Percentiles rank a stretch among this genome's conserved stretches.
These are phyloP conservation scores for Penicillium sumatraense DNA, from an alignment of 2,329 filamentous ascomycete species.

Conservation along the genomic window DNA sequence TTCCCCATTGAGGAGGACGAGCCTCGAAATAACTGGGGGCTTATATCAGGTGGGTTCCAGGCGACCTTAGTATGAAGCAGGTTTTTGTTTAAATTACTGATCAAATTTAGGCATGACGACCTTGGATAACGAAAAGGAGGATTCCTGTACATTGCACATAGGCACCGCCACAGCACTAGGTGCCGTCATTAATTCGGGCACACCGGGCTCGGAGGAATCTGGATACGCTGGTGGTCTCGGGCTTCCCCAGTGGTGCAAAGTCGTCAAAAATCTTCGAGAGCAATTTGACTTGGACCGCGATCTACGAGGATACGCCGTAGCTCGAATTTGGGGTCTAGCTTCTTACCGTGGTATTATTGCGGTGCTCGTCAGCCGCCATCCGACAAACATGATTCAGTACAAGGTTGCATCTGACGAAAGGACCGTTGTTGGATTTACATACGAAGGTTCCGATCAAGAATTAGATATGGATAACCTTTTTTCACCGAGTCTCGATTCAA, in stretches of 20 bases:
- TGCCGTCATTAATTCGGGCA: conserved; percentile 5
- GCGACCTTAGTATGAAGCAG: background rate
- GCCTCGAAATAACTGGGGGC: conserved; percentile 32
- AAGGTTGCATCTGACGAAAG: conserved; percentile 52
- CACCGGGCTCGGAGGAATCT: conserved; percentile 15
- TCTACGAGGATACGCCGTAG: conserved; percentile 54
- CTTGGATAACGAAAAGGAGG: conserved; percentile 13
- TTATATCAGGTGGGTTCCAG: conserved; percentile 37
- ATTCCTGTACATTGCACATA: conserved; percentile 32
- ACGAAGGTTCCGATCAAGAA: conserved; percentile 19
- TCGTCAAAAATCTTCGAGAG: conserved; percentile 39
- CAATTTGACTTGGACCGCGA: conserved; percentile 56
- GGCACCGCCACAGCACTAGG: conserved; percentile 35
- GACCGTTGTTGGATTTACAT: conserved; percentile 44
- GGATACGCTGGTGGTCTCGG: conserved; percentile 4
- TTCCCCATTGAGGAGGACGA: conserved; percentile 10
- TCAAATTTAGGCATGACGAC: conserved; percentile 30
- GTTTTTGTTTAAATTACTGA: conserved; percentile 21
- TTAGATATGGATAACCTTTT: conserved; percentile 16
- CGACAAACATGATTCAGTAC: conserved; percentile 63
- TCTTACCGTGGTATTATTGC: conserved; percentile 55
- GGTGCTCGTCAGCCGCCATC: conserved; percentile 57
- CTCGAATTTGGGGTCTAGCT: conserved; percentile 60
- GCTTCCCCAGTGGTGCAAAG: conserved; percentile 33
- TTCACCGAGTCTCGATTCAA: conserved; percentile 16